Percentiles rank a stretch among this genome's conserved stretches.
Evolutionary conservation across 306 rosid species (phyloP).

Genomic region (Vigna unguiculata): DNA sequence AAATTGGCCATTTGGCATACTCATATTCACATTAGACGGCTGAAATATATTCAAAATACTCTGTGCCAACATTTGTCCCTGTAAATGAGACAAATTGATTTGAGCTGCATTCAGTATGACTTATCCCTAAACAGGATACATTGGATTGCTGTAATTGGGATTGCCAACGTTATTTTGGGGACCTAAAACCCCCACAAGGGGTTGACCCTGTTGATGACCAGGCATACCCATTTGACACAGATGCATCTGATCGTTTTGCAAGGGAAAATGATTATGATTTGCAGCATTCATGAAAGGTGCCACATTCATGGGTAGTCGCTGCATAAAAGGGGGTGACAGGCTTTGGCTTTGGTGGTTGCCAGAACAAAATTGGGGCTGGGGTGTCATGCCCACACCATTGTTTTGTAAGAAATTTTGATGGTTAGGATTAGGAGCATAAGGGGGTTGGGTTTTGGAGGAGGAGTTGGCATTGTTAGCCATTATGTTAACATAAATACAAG

Average conservation of each 20-base stretch:
- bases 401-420: slow-evolving; percentile 54
- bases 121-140: slow-evolving; percentile 57
- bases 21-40: slow-evolving; percentile 63
- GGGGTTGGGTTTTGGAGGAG: slow-evolving; percentile 52
- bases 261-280: slow-evolving; percentile 46
- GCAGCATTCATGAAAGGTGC: slow-evolving; percentile 58
- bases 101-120: slow-evolving; percentile 57
- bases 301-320: slow-evolving; percentile 47
- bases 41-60: slow-evolving; percentile 59
- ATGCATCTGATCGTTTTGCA: slow-evolving; percentile 62
- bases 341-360: slow-evolving; percentile 50
- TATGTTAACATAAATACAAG: slow-evolving; percentile 23
- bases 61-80: slow-evolving; percentile 63
- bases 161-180: slow-evolving; percentile 51
- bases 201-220: slow-evolving; percentile 53
- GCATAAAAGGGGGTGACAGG: slow-evolving; percentile 51
- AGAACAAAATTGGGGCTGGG: slow-evolving; percentile 56
- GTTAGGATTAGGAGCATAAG: slow-evolving; percentile 45
- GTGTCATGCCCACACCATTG: slow-evolving; percentile 53
- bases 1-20: slow-evolving; percentile 75
- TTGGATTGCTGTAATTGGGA: slow-evolving; percentile 51
- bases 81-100: slow-evolving; percentile 56
- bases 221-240: slow-evolving; percentile 51
- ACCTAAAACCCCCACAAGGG: slow-evolving; percentile 51
- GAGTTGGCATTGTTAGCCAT: slow-evolving; percentile 36